Percentiles rank a stretch among this genome's conserved stretches.
These are phyloP conservation scores for Neocucurbitaria cava DNA, from an alignment of 2,329 filamentous ascomycete species.

Conservation along the genomic window DNA sequence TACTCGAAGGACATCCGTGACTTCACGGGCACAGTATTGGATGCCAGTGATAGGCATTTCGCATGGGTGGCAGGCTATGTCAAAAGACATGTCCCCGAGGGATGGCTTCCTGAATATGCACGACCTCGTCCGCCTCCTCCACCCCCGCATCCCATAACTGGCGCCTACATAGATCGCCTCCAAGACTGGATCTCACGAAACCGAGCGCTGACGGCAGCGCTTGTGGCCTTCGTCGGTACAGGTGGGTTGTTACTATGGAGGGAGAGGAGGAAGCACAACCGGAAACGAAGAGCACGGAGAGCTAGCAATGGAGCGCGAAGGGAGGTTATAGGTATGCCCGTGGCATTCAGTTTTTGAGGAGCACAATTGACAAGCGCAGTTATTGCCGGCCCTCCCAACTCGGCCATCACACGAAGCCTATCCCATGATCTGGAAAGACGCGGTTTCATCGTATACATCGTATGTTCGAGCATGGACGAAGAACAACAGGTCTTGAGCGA, in stretches of 20 bases:
- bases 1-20: conserved; percentile 71
- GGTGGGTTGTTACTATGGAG: conserved; percentile 64
- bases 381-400: conserved; percentile 83
- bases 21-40: conserved; percentile 76
- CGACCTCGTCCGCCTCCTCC: conserved; percentile 63
- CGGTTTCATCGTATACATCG: conserved; percentile 92
- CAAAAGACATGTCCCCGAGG: conserved; percentile 69
- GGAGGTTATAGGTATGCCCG: conserved; percentile 71
- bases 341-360: neutral
- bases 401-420: conserved; percentile 83
- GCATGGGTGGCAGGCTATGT: conserved; percentile 76
- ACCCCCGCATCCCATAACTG: conserved; percentile 52
- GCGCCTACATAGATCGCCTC: conserved; percentile 61
- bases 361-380: conserved; percentile 58
- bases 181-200: conserved; percentile 76
- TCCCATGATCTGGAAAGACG: conserved; percentile 86
- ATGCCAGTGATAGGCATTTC: conserved; percentile 81
- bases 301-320: conserved; percentile 83
- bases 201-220: conserved; percentile 73
- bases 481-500: conserved; percentile 79
- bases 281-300: conserved; percentile 76
- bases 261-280: conserved; percentile 65
- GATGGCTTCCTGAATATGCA: conserved; percentile 76
- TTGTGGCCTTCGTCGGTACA: conserved; percentile 75
- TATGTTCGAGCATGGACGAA: conserved; percentile 84